A percentile compares a stretch with the other conserved stretches of the same genome.
Conservation (phyloP, 2,329 filamentous ascomycete species). For the Zalaria sp. region DNA sequence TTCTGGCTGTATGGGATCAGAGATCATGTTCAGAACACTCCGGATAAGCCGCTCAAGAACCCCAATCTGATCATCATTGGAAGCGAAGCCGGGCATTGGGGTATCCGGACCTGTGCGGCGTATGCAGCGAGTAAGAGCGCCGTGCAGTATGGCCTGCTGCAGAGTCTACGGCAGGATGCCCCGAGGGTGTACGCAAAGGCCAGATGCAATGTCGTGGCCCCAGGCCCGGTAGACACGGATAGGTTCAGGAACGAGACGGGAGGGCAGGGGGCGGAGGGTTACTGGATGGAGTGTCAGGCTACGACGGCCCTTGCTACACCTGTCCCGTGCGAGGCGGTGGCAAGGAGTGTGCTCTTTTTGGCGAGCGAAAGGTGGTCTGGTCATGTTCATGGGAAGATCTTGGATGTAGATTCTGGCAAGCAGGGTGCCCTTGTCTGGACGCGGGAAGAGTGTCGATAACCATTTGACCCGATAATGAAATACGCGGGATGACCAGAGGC, state of each 20-base stretch:
- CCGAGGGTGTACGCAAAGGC: conserved; percentile 22
- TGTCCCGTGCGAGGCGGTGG: conserved; percentile 25
- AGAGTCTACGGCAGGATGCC: conserved; percentile 27
- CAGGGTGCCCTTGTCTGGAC: conserved; percentile 27
- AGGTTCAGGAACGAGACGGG: conserved; percentile 28
- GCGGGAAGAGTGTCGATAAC: conserved; percentile 14
- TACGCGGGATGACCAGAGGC: too few species aligned
- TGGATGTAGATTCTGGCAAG: conserved; percentile 34
- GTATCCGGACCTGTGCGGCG: conserved; percentile 27
- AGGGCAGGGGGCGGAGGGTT: conserved; percentile 22
- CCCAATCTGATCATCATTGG: conserved; percentile 30
- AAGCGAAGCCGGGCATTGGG: conserved; percentile 30
- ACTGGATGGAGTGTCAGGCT: conserved; percentile 28
- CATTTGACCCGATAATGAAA: too few species aligned
- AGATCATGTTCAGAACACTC: conserved; percentile 8
- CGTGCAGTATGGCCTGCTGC: conserved; percentile 29
- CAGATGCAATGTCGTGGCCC: conserved; percentile 32
- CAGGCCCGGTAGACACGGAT: conserved; percentile 30
- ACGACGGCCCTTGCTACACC: conserved; percentile 26
- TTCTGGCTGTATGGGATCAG: conserved; percentile 27
- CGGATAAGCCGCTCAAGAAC: conserved; percentile 15
- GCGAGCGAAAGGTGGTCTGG: conserved; percentile 32
- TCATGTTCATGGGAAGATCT: conserved; percentile 28
- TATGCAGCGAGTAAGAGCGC: conserved; percentile 32
- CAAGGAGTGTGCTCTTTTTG: conserved; percentile 30